These are phyloP conservation scores for Lachnellula arida DNA, from an alignment of 2,329 filamentous ascomycete genomes.

Conservation along the genomic window DNA sequence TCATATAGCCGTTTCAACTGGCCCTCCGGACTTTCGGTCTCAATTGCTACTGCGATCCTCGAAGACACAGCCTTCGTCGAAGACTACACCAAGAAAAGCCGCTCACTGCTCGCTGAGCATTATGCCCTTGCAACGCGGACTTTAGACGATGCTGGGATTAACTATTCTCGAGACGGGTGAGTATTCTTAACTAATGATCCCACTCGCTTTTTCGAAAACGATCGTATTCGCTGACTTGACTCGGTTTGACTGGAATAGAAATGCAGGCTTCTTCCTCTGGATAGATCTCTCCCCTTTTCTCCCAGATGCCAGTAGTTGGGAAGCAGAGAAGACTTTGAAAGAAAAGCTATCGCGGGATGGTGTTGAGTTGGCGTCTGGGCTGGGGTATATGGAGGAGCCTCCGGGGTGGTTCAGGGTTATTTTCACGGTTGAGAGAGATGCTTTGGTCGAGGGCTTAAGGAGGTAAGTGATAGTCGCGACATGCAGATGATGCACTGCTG, in stretches of 20 bases:
- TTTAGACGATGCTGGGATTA: conserved; percentile 38
- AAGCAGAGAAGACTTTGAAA: conserved; percentile 13
- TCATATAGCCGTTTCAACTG: conserved; percentile 18
- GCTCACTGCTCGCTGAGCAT: conserved; percentile 35
- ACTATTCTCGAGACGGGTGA: conserved; percentile 34
- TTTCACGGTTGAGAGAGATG: conserved; percentile 30
- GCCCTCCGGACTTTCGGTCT: conserved; percentile 3
- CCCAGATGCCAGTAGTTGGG: conserved; percentile 21
- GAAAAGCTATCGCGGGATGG: conserved; percentile 39
- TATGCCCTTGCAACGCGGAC: conserved; percentile 37
- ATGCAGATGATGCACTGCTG: too few species aligned
- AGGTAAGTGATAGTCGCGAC: conserved; percentile 1
- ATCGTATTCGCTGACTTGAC: conserved; percentile 10
- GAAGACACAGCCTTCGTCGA: conserved; percentile 36
- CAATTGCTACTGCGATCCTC: conserved; percentile 29
- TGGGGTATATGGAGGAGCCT: conserved; percentile 39
- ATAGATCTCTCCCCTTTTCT: conserved; percentile 45
- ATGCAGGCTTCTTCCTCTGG: conserved; percentile 55
- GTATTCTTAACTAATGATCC: background rate
- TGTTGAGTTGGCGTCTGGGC: conserved; percentile 46
- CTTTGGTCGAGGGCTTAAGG: conserved; percentile 7
- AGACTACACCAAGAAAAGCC: conserved; percentile 39
- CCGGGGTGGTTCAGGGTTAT: conserved; percentile 52
- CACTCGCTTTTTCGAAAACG: background rate
- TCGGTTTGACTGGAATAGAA: conserved; percentile 28